A percentile compares a stretch with the other conserved stretches of the same genome.
phyloP scores from a whole-genome alignment of 805 yeast species.

The Saturnispora sanitii region DNA sequence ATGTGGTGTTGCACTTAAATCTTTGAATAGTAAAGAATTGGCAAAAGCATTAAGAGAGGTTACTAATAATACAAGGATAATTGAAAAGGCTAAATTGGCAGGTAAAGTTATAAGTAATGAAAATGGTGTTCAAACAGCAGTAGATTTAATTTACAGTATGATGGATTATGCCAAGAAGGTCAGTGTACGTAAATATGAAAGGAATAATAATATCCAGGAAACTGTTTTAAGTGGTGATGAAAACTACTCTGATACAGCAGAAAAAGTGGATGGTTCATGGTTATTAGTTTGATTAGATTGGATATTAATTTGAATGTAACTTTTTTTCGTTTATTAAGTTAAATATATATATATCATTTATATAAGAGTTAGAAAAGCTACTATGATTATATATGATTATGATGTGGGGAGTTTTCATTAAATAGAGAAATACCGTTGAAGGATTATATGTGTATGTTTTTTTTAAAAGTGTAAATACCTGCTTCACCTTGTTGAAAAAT shows the following conservation, averaged over 20 bases:
- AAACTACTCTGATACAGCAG: conserved; percentile 6
- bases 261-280: conserved; percentile 25
- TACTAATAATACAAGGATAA: conserved; percentile 54
- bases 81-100: conserved; percentile 52
- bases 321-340: neutral
- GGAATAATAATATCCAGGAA: conserved; percentile 11
- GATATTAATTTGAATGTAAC: too few relatives aligned
- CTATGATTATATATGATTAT: too few relatives aligned
- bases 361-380: conserved; percentile 3
- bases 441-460: too few relatives aligned
- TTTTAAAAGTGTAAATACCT: conserved; percentile 11
- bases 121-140: conserved; percentile 70
- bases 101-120: conserved; percentile 62
- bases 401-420: neutral
- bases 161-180: conserved; percentile 64
- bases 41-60: conserved; percentile 61
- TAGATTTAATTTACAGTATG: conserved; percentile 68
- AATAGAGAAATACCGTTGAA: conserved; percentile 8
- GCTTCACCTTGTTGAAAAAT: conserved; percentile 11
- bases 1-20: conserved; percentile 63
- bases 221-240: conserved; percentile 15
- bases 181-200: conserved; percentile 33
- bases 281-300: conserved; percentile 15
- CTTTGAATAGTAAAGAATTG: conserved; percentile 54
- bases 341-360: neutral